Evolutionary conservation across 164 flowering plant genomes (phyloP).

Genomic region (Kingdonia uniflora): DNA sequence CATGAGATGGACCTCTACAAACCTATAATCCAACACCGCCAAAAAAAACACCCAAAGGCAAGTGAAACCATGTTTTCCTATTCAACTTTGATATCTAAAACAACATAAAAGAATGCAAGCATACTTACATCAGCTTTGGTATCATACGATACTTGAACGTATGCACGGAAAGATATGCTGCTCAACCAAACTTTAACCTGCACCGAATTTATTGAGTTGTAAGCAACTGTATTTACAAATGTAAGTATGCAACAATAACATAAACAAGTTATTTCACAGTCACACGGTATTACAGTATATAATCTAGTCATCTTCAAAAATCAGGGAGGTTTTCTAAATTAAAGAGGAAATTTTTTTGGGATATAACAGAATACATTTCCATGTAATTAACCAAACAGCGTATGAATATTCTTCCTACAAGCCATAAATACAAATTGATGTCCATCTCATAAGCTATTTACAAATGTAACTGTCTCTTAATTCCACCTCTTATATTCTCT

Average conservation of each 20-base stretch:
- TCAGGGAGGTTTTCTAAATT: too few relatives aligned
- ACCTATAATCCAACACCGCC: too few relatives aligned
- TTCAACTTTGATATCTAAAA: not conserved
- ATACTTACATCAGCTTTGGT: conserved; percentile 73
- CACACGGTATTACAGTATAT: not conserved
- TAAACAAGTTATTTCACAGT: not conserved
- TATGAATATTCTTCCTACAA: not conserved
- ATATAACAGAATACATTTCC: not conserved
- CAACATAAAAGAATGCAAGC: not conserved
- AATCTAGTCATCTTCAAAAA: not conserved
- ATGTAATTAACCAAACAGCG: too few relatives aligned
- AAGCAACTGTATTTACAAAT: not conserved
- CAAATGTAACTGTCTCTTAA: too few relatives aligned
- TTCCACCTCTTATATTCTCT: too few relatives aligned
- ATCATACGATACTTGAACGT: conserved; percentile 60
- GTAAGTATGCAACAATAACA: conserved; percentile 2
- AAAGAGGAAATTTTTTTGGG: not conserved
- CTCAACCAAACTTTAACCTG: conserved; percentile 82
- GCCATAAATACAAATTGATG: too few relatives aligned
- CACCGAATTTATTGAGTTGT: conserved; percentile 14
- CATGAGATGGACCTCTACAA: too few relatives aligned
- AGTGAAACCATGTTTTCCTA: not conserved
- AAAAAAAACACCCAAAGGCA: too few relatives aligned
- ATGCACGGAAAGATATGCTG: conserved; percentile 64
- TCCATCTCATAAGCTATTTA: too few relatives aligned